Evolutionary conservation across 2,329 filamentous ascomycete genomes (phyloP).

Genomic region (Aspergillus sp.): DNA sequence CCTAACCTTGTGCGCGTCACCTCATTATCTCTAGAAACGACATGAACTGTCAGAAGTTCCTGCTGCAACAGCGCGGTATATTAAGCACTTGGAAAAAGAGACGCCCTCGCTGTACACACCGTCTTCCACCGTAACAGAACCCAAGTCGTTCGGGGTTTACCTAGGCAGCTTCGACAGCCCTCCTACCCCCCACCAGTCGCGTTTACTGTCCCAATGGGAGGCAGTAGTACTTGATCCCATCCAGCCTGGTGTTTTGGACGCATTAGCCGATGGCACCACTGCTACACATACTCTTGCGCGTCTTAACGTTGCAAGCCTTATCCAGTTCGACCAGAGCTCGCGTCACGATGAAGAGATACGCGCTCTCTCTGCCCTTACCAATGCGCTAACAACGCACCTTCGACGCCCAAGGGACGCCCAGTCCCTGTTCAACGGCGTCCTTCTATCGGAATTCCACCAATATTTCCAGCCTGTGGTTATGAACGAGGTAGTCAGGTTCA

Average conservation of each 20-base stretch:
- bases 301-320: constrained; percentile 9
- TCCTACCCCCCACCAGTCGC: constrained; percentile 26
- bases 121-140: not conserved
- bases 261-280: constrained; percentile 14
- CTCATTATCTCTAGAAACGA: constrained; percentile 7
- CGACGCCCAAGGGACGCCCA: not conserved
- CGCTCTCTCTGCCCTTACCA: not conserved
- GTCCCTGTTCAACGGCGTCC: constrained; percentile 31
- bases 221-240: constrained; percentile 36
- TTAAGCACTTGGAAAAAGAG: constrained; percentile 13
- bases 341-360: constrained; percentile 10
- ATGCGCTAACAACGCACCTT: constrained; percentile 3
- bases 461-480: constrained; percentile 26
- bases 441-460: constrained; percentile 34
- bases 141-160: constrained; percentile 33
- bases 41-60: constrained; percentile 16
- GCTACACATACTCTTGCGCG: constrained; percentile 10
- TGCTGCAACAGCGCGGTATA: constrained; percentile 7
- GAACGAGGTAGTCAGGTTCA: constrained; percentile 29
- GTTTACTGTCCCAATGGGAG: constrained; percentile 35
- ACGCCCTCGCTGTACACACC: constrained; percentile 1
- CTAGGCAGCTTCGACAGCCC: constrained; percentile 32
- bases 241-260: constrained; percentile 28
- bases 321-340: constrained; percentile 1
- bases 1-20: not conserved